Percentiles rank a stretch among this genome's conserved stretches.
phyloP scores from a whole-genome alignment of 2,329 filamentous ascomycete species.

The Diaporthe citri region DNA sequence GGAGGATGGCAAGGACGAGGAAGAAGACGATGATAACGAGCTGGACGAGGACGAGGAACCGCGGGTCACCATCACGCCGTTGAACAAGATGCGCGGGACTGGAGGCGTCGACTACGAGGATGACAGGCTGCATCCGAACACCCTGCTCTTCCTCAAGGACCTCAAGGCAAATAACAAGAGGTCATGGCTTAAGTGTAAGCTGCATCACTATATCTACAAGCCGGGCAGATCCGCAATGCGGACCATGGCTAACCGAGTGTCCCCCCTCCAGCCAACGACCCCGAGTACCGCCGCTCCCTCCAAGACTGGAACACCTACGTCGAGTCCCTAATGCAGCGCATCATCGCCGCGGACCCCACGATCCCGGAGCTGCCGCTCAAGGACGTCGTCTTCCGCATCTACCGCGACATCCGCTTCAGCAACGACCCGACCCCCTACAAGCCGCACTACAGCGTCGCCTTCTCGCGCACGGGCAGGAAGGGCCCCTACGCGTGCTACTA shows the following conservation, averaged over 20 bases:
- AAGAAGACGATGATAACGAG: slow-evolving; percentile 54
- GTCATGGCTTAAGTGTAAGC: slow-evolving; percentile 69
- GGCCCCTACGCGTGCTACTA: slow-evolving; percentile 92
- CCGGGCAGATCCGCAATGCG: no score
- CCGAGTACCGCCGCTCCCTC: slow-evolving; percentile 81
- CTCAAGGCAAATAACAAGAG: slow-evolving; percentile 71
- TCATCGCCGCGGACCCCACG: slow-evolving; percentile 81
- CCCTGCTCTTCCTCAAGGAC: slow-evolving; percentile 68
- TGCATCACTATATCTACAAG: not conserved
- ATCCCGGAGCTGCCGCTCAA: slow-evolving; percentile 89
- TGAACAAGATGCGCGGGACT: slow-evolving; percentile 55
- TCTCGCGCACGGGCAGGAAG: slow-evolving; percentile 89
- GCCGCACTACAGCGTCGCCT: slow-evolving; percentile 87
- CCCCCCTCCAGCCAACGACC: slow-evolving; percentile 74
- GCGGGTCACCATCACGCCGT: slow-evolving; percentile 56
- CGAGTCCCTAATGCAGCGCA: slow-evolving; percentile 76
- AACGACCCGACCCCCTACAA: slow-evolving; percentile 91
- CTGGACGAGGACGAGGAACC: slow-evolving; percentile 52
- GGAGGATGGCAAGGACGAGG: slow-evolving; percentile 48
- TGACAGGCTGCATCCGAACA: slow-evolving; percentile 67
- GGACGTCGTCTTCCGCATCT: slow-evolving; percentile 89
- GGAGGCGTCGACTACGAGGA: slow-evolving; percentile 64
- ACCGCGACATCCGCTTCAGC: slow-evolving; percentile 87
- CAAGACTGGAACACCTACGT: slow-evolving; percentile 88
- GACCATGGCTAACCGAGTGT: slow-evolving; percentile 23